Base-by-base conservation (phyloP, 148 eudicot genomes). In the Pouteria glomerata region DNA sequence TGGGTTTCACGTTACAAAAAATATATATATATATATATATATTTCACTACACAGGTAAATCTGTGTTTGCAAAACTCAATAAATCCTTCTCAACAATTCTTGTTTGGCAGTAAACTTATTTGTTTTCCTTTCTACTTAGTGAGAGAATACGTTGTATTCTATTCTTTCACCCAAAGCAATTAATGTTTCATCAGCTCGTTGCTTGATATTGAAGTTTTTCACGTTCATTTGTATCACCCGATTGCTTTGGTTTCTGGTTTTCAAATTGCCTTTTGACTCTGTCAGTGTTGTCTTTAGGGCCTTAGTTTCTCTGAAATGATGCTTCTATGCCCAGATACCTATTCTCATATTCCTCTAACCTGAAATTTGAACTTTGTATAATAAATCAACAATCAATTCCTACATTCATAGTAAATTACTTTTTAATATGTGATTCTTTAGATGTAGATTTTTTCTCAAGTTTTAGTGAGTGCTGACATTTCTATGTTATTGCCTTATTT, bases 401-500 rank as follows among this genome's bases (percentile, higher is more conserved):
- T 45, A 18, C 26, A 26, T 29, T 2, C 6, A 8, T 8, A 15
- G 13, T 48, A 15, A 6, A 15, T 48, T 48, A 16, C 53, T 16
- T 48, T 39, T 4, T 19, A n/a, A 35, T 37, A 12, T 63, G 33
- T 27, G n/a, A n/a, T 23, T 62, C 35, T 63, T 21, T 10, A 55
- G 27, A 16, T 29, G 10, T 26, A 12, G 30, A 26, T 33, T 15
- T 26, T 1, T 15, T 26, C 21, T 45, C 16, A 35, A 65, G 35
- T 63, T 16, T 16, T 63, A 24, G 11, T 39, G 15, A 41, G 11
- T 50, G 35, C 27, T 21, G 34, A 27, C 23, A 45, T 65, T n/a
- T 6, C 21, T 45, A 16, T 37, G 26, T 61, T 69, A 0, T 70
- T 71, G 64, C 58, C 21, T 66, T 81, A 18, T 66, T 73, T 82